These are phyloP conservation scores for Stephania yunnanensis DNA, from an alignment of 164 flowering plant species.

Conservation along the genomic window DNA sequence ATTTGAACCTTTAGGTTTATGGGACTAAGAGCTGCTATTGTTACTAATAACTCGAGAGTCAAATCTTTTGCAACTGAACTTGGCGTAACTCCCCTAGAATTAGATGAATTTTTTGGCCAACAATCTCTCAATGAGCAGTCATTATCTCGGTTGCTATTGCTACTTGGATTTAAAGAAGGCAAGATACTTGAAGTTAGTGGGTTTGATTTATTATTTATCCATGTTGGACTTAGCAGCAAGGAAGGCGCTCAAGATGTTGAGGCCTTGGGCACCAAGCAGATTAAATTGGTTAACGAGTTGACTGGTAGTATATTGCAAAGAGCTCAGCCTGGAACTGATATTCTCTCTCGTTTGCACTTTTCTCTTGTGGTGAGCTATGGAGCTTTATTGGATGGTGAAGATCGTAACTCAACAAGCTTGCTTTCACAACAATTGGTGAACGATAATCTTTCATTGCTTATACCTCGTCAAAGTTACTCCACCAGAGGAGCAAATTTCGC, in stretches of 20 bases:
- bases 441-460: constrained; percentile 36
- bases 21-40: constrained; percentile 82
- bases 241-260: constrained; percentile 18
- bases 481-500: constrained; percentile 51
- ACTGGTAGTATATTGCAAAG: constrained; percentile 47
- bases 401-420: constrained; percentile 25
- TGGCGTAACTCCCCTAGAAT: constrained; percentile 42
- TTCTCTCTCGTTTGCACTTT: constrained; percentile 65
- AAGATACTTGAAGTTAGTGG: constrained; percentile 38
- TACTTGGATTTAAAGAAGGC: constrained; percentile 77
- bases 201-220: constrained; percentile 76
- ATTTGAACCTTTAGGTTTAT: constrained; percentile 54
- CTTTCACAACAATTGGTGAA: constrained; percentile 19
- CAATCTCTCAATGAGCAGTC: constrained; percentile 12
- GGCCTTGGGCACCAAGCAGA: constrained; percentile 8
- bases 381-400: constrained; percentile 27
- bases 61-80: constrained; percentile 42
- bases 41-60: constrained; percentile 42
- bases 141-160: constrained; percentile 43
- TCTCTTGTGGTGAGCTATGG: constrained; percentile 86
- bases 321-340: constrained; percentile 50
- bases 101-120: constrained; percentile 30
- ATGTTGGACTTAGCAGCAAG: constrained; percentile 41
- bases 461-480: constrained; percentile 79
- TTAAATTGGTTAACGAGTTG: constrained; percentile 47